Evolutionary conservation across 2,329 filamentous ascomycete genomes (phyloP).

Genomic region (Colletotrichum limetticola): DNA sequence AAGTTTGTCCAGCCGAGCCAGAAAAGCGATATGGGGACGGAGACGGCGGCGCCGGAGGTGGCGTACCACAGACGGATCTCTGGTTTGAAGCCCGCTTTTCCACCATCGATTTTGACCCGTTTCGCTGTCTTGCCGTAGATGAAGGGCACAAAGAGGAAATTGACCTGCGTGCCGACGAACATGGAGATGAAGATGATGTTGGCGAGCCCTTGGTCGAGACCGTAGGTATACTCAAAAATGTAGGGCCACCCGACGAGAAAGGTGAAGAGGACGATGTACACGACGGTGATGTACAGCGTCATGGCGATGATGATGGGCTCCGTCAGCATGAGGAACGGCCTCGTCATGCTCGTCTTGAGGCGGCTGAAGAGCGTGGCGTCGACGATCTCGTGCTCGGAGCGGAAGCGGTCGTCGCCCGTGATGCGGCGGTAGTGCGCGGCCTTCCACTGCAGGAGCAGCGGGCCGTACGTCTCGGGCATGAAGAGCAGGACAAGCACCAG

Average conservation of each 20-base stretch:
- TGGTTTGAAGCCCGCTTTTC: conserved; percentile 46
- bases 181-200: conserved; percentile 57
- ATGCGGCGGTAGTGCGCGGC: conserved; percentile 68
- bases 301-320: conserved; percentile 55
- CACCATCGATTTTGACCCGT: neutral
- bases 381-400: conserved; percentile 71
- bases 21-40: conserved; percentile 57
- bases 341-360: conserved; percentile 55
- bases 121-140: conserved; percentile 44
- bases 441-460: conserved; percentile 67
- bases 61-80: conserved; percentile 55
- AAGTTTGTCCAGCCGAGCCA: conserved; percentile 62
- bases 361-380: conserved; percentile 61
- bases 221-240: conserved; percentile 58
- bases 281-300: conserved; percentile 60
- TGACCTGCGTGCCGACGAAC: conserved; percentile 51
- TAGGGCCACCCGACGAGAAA: conserved; percentile 62
- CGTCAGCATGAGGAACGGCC: conserved; percentile 52
- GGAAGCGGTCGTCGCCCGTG: conserved; percentile 70
- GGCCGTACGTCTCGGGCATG: conserved; percentile 74
- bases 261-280: conserved; percentile 65
- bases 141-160: conserved; percentile 45
- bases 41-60: conserved; percentile 52
- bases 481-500: conserved; percentile 66
- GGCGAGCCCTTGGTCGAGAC: conserved; percentile 52